These are phyloP conservation scores for Epichloe aotearoae DNA, from an alignment of 2,329 filamentous ascomycete genomes.

Conservation along the genomic window DNA sequence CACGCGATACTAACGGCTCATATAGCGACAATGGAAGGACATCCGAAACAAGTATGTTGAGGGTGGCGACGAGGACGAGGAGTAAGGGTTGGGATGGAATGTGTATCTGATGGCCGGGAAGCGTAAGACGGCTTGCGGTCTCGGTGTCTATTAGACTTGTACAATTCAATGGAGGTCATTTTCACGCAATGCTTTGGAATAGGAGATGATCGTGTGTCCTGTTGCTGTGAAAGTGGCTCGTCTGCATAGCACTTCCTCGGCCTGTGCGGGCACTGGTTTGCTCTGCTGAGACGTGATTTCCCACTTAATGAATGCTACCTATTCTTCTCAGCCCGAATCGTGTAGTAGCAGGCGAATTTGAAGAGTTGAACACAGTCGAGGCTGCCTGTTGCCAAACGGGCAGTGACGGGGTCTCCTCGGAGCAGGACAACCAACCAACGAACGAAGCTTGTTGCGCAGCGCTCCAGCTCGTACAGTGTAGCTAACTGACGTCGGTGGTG, in stretches of 20 bases:
- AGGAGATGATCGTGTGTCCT: neutral
- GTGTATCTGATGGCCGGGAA: neutral
- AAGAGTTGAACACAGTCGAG: neutral
- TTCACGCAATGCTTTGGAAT: neutral
- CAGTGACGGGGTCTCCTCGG: constrained; percentile 5
- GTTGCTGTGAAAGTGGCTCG: neutral
- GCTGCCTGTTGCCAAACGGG: neutral
- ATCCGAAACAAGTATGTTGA: constrained; percentile 83
- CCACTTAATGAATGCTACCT: neutral
- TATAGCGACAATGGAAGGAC: constrained; percentile 98
- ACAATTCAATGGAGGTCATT: constrained; percentile 19
- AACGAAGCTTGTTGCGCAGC: neutral
- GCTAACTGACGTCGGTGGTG: constrained; percentile 4
- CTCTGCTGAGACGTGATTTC: neutral
- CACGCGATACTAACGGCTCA: constrained; percentile 14
- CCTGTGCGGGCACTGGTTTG: neutral
- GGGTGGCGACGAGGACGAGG: constrained; percentile 53
- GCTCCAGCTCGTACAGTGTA: neutral
- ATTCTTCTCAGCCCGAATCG: neutral
- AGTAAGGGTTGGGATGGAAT: constrained; percentile 13
- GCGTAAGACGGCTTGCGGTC: constrained; percentile 8
- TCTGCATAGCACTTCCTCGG: neutral
- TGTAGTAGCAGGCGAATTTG: neutral
- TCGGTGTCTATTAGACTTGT: constrained; percentile 18
- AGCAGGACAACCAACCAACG: constrained; percentile 3